Conservation (phyloP, 2,329 filamentous ascomycete species). For the Dryadomyces sulphureus region DNA sequence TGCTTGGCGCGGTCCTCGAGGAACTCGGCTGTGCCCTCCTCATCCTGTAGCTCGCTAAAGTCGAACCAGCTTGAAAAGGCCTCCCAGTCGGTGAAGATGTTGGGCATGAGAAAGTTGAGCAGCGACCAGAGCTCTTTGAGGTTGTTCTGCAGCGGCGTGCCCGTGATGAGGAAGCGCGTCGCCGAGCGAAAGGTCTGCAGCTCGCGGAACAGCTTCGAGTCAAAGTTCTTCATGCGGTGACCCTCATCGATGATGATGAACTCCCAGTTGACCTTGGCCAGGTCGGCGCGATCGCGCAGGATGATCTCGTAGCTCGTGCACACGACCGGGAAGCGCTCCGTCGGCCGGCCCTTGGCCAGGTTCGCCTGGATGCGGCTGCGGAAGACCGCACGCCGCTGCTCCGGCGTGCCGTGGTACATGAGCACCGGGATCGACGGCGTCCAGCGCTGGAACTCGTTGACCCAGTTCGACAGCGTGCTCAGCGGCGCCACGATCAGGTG, state of each 20-base stretch:
- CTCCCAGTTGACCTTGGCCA: constrained; percentile 82
- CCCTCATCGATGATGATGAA: constrained; percentile 98
- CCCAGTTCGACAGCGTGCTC: constrained; percentile 90
- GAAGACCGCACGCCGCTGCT: constrained; percentile 64
- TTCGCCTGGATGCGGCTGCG: constrained; percentile 54
- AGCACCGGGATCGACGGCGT: constrained; percentile 77
- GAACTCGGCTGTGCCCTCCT: constrained; percentile 62
- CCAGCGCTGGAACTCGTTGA: constrained; percentile 86
- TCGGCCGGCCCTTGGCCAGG: constrained; percentile 44
- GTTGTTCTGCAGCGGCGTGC: constrained; percentile 91
- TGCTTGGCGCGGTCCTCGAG: constrained; percentile 65
- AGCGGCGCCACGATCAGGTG: constrained; percentile 83
- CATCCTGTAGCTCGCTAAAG: constrained; percentile 81
- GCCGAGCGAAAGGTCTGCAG: constrained; percentile 79
- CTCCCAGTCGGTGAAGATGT: constrained; percentile 84
- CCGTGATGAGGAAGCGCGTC: constrained; percentile 82
- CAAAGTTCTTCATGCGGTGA: constrained; percentile 92
- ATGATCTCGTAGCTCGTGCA: constrained; percentile 96
- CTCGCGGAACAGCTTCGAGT: constrained; percentile 81
- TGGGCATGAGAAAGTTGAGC: constrained; percentile 81
- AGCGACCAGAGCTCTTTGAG: constrained; percentile 89
- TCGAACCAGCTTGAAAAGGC: constrained; percentile 96
- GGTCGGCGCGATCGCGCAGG: constrained; percentile 69
- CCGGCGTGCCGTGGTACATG: constrained; percentile 77
- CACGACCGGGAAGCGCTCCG: constrained; percentile 68